phyloP scores from a whole-genome alignment of 2,329 filamentous ascomycete genomes.

The Claviceps sorghi region DNA sequence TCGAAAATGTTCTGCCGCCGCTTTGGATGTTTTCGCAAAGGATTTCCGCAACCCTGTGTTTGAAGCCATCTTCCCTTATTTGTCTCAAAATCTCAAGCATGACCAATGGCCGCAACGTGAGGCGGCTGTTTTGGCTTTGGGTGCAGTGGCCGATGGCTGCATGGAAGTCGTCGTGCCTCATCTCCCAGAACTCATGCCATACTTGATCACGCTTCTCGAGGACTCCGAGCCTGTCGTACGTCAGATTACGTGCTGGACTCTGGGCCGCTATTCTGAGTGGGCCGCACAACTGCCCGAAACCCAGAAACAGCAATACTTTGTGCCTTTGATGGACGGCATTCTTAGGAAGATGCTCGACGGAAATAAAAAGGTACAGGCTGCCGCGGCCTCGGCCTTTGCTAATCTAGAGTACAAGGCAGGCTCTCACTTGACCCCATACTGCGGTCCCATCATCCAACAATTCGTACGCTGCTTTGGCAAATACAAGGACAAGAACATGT shows the following conservation, averaged over 20 bases:
- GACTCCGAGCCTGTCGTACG: conserved; percentile 82
- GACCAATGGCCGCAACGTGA: conserved; percentile 84
- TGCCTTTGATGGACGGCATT: conserved; percentile 95
- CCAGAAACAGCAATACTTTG: conserved; percentile 66
- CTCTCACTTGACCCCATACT: conserved; percentile 67
- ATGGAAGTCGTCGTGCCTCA: conserved; percentile 82
- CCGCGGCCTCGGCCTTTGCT: conserved; percentile 87
- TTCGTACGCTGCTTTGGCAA: conserved; percentile 83
- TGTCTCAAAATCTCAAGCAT: conserved; percentile 79
- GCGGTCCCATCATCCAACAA: conserved; percentile 76
- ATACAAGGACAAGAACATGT: conserved; percentile 99
- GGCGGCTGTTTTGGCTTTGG: conserved; percentile 83
- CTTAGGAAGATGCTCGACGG: conserved; percentile 86
- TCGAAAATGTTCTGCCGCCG: conserved; percentile 90
- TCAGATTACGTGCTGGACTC: conserved; percentile 95
- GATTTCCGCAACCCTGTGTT: conserved; percentile 85
- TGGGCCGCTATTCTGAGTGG: conserved; percentile 88
- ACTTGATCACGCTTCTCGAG: conserved; percentile 70
- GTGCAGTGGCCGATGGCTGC: conserved; percentile 89
- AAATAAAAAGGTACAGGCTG: conserved; percentile 97
- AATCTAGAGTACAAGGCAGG: conserved; percentile 91
- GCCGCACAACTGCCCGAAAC: conserved; percentile 58
- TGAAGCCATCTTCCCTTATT: conserved; percentile 78
- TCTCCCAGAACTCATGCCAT: conserved; percentile 77
- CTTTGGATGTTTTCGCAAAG: conserved; percentile 82